Evolutionary conservation across 192 early-diverging fungal genomes (phyloP), one percentile per base, ranked within the genome.

Genomic region (Linnemannia exigua): DNA sequence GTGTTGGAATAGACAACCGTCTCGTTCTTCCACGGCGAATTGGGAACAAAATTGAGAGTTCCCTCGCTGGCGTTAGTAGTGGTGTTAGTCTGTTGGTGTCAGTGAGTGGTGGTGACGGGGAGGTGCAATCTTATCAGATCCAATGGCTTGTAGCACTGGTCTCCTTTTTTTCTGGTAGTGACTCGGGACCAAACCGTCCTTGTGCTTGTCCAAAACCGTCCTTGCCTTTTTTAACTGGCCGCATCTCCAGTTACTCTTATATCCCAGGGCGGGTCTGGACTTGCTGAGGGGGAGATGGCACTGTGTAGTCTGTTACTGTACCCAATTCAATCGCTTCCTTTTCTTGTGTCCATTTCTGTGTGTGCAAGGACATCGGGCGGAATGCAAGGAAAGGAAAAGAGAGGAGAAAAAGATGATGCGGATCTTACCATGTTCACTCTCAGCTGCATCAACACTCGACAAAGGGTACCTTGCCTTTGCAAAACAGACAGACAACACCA

Each of bases 51-150:
- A 35, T 41, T 19, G 6, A 28, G 41, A 72, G 25, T 44, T 44
- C 41, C 5, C 3, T 9, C 31, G 58, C 58, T 15, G 58, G 58
- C 9, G 58, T 28, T n/a, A n/a, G 70, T 72, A 11, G n/a, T 20
- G 67, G 67, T 37, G 41, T 7, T 37, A 11, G n/a, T 15, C 12
- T n/a, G 46, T 33, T 17, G 71, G 9, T 50, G 71, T 38, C n/a
- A 31, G 71, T 20, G 41, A 72, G 37, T 51, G 58, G 58, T 28
- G 58, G 58, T 25, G 17, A 25, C 8, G n/a, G 1, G 69, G 69
- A 31, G 28, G 20, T 22, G 16, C 50, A 31, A 80, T 80, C 79
- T 80, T 80, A 80, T 80, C 79, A 80, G 79, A 80, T 80, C 79
- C 79, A 79, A 79, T 3, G 17, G 46, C 25, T 25, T 6, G 16